Evolutionary conservation across 345 rosid genomes (phyloP), one percentile per base, ranked within the genome.

Genomic region (Arabidopsis arenosa): DNA sequence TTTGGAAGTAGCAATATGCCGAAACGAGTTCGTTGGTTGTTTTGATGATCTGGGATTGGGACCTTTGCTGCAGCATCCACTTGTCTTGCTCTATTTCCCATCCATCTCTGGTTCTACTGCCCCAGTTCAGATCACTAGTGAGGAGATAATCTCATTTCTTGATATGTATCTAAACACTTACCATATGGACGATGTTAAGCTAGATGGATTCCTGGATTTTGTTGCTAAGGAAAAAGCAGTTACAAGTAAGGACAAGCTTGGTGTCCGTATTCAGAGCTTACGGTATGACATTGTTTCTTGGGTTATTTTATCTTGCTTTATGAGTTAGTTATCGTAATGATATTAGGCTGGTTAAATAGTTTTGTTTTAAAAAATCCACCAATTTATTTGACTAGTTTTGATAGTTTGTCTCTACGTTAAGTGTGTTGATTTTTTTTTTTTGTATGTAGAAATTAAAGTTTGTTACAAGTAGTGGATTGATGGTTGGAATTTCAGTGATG

Each of bases 41-140:
- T 93, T 88, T 77, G 86, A 88, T 66, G 87, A 83, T 79, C 83
- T 93, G 69, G 83, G 74, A 36, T 74, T 91, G 80, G 98, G 98
- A 47, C 97, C 97, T 55, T 81, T 91, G 73, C 47, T 88, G 68
- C 81, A 75, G 49, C 90, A 93, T 70, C 89, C 89, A 0, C 87
- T 91, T 40, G 86, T 91, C 65, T 76, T 76, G 74, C 96, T 85
- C 55, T 86, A 87, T 62, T 93, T 91, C 82, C 74, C 83, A 4
- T 76, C 85, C 9, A 52, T 73, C 36, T 44, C 71, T 21, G 77
- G 84, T 73, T 75, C 79, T 17, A 68, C 68, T 39, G 73, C 79
- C 56, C 90, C 84, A 13, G 49, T 81, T 43, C 80, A 86, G 82
- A 86, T 93, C 83, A 84, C 89, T 60, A 73, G 80, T 63, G 87